Conservation (phyloP, 2,329 filamentous ascomycete genomes). For the Nothopassalora personata region DNA sequence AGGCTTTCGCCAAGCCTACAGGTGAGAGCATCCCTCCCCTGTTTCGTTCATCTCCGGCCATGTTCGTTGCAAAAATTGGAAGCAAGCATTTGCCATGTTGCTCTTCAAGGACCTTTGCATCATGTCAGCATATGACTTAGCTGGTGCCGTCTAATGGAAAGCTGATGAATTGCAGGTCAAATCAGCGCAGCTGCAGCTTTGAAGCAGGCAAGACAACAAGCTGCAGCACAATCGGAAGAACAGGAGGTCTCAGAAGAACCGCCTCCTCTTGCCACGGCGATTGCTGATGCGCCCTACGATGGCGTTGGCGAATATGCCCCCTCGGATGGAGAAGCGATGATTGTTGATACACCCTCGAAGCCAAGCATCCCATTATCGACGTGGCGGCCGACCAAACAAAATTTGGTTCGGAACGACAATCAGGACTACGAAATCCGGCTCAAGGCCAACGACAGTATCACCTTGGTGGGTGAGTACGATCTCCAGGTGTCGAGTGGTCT, state of each 20-base stretch:
- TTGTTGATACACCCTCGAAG: not conserved
- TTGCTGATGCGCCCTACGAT: conserved; percentile 22
- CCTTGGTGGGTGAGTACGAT: conserved; percentile 60
- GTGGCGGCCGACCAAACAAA: conserved; percentile 1
- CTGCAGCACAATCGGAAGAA: conserved; percentile 1
- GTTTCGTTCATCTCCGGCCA: not conserved
- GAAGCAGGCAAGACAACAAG: conserved; percentile 16
- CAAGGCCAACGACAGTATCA: conserved; percentile 31
- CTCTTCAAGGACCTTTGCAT: too few relatives aligned
- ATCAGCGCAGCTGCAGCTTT: conserved; percentile 33
- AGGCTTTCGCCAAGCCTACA: conserved; percentile 27
- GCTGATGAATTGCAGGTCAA: conserved; percentile 13
- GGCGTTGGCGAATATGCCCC: conserved; percentile 4
- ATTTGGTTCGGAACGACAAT: conserved; percentile 18
- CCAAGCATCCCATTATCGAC: conserved; percentile 1
- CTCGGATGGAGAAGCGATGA: not conserved
- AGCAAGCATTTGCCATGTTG: not conserved
- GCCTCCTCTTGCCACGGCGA: conserved; percentile 9
- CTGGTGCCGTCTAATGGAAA: not conserved
- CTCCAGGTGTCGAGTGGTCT: conserved; percentile 58
- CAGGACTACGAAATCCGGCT: conserved; percentile 20
- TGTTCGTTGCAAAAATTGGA: not conserved
- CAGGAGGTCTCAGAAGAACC: not conserved
- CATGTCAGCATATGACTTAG: too few relatives aligned
- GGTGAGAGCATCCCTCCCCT: conserved; percentile 1